phyloP scores from a whole-genome alignment of 1,284 basidiomycete species.

The Ganoderma leucocontextum region DNA sequence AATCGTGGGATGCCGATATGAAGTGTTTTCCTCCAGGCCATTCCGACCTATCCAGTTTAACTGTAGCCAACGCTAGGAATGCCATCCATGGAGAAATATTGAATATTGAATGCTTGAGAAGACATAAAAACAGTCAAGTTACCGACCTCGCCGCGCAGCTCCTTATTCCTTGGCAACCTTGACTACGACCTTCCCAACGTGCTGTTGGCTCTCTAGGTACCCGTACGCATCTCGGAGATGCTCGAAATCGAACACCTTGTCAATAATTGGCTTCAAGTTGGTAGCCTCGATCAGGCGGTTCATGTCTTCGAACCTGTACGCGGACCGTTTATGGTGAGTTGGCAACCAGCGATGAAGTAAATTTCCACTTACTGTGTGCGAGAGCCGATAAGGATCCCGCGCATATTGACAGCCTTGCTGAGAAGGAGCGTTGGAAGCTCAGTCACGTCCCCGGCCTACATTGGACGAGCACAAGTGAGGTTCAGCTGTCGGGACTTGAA shows the following conservation, averaged over 20 bases:
- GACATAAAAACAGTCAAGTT: too few species aligned
- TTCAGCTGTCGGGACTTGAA: background rate
- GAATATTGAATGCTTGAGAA: too few species aligned
- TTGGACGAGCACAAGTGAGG: background rate
- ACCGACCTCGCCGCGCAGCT: background rate
- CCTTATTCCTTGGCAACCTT: background rate
- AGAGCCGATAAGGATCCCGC: background rate
- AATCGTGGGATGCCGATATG: too few species aligned
- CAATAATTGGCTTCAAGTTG: constrained; percentile 47
- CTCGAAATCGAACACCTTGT: constrained; percentile 53
- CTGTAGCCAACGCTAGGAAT: too few species aligned
- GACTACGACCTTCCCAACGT: constrained; percentile 38
- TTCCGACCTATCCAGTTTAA: too few species aligned
- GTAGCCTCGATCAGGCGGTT: constrained; percentile 45
- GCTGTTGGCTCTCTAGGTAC: constrained; percentile 45
- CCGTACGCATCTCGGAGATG: constrained; percentile 47
- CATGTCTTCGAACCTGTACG: constrained; percentile 47
- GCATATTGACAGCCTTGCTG: constrained; percentile 40
- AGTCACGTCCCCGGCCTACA: constrained; percentile 15
- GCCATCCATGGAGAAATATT: too few species aligned
- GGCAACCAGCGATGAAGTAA: background rate
- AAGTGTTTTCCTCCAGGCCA: too few species aligned
- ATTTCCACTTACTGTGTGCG: background rate
- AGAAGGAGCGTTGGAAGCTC: constrained; percentile 32
- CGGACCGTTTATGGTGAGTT: background rate